These are phyloP conservation scores for Lentinula boryana DNA, from an alignment of 768 basidiomycete genomes.

Conservation along the genomic window DNA sequence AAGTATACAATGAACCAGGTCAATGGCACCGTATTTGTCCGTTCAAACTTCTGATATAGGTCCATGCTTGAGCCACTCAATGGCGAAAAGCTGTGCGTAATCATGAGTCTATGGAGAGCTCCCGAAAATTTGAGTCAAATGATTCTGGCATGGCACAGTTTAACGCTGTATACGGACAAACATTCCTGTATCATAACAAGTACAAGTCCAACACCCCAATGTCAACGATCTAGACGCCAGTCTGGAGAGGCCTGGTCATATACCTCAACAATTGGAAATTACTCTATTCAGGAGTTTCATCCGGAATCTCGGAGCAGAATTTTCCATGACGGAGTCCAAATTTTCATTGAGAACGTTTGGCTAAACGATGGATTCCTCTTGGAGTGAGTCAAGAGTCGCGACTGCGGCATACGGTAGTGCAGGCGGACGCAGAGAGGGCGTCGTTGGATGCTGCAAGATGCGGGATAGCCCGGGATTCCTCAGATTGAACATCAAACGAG, in stretches of 20 bases:
- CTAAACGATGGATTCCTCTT: not conserved
- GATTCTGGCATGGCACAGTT: too few species aligned
- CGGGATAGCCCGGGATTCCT: slow-evolving; percentile 12
- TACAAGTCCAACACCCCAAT: too few species aligned
- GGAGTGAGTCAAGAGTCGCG: not conserved
- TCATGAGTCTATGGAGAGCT: not conserved
- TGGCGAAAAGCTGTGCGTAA: not conserved
- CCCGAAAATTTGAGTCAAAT: not conserved
- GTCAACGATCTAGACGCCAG: too few species aligned
- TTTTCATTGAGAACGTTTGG: too few species aligned
- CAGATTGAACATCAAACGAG: slow-evolving; percentile 15
- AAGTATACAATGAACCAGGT: not conserved
- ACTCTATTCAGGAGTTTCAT: too few species aligned
- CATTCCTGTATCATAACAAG: too few species aligned
- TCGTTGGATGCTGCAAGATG: not conserved
- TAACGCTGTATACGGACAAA: too few species aligned
- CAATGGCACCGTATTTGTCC: not conserved
- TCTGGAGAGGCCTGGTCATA: too few species aligned
- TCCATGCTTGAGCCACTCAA: not conserved
- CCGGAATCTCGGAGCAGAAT: too few species aligned
- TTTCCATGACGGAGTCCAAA: too few species aligned
- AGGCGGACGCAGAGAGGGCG: not conserved
- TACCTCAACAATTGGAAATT: too few species aligned
- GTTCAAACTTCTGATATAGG: not conserved
- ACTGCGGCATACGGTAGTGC: not conserved